These are phyloP conservation scores for Citrus sp. DNA, from an alignment of 345 rosid genomes.

Conservation along the genomic window DNA sequence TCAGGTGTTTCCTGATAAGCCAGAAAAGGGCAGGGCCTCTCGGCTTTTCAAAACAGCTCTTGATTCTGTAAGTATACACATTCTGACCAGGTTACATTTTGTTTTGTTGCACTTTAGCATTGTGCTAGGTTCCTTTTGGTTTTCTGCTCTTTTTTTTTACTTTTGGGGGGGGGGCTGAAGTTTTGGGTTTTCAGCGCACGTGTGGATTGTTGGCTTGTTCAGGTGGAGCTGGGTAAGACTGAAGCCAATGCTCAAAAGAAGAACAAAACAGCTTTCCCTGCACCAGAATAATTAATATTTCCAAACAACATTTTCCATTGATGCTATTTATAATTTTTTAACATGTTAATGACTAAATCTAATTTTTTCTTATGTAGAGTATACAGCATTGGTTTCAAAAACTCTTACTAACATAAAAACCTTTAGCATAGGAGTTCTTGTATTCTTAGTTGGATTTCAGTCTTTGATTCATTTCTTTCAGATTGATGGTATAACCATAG, in stretches of 20 bases:
- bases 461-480: conserved; percentile 37
- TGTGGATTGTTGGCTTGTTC: background rate
- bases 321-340: background rate
- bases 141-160: background rate
- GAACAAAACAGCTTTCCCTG: background rate
- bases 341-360: background rate
- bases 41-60: conserved; percentile 69
- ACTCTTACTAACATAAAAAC: background rate
- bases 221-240: background rate
- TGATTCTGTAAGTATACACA: conserved; percentile 53
- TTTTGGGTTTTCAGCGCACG: background rate
- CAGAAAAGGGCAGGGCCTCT: conserved; percentile 82
- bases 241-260: background rate
- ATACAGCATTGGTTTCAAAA: background rate
- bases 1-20: conserved; percentile 91
- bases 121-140: background rate
- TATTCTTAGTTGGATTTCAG: conserved; percentile 15
- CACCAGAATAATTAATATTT: background rate
- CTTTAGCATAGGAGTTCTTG: background rate
- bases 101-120: background rate
- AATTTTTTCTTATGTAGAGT: background rate
- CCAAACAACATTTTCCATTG: background rate
- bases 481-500: conserved; percentile 76
- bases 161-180: background rate
- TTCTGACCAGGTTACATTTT: conserved; percentile 1